These are phyloP conservation scores for Amanita rubescens DNA, from an alignment of 768 basidiomycete species.

Conservation along the genomic window DNA sequence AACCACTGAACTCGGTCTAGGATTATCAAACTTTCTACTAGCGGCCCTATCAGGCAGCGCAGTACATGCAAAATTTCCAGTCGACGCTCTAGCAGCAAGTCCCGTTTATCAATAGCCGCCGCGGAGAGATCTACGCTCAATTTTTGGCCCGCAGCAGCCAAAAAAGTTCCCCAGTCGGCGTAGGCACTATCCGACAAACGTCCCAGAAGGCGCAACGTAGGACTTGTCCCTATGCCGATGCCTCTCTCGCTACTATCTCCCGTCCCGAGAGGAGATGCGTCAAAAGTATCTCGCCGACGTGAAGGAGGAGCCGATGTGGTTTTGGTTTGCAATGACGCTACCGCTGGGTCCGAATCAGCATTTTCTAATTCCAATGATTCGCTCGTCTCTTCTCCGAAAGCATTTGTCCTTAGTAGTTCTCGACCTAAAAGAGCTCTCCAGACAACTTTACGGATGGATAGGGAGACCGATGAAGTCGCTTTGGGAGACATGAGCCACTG, in stretches of 20 bases:
- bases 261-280: neutral
- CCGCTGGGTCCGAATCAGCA: neutral
- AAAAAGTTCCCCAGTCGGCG: slow-evolving; percentile 41
- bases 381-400: neutral
- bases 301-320: slow-evolving; percentile 18
- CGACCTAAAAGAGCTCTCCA: slow-evolving; percentile 58
- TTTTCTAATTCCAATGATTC: neutral
- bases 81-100: slow-evolving; percentile 25
- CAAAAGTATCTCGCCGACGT: slow-evolving; percentile 12
- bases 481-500: slow-evolving; percentile 44
- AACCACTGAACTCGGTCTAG: slow-evolving; percentile 59
- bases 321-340: slow-evolving; percentile 4
- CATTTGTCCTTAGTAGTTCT: slow-evolving; percentile 3
- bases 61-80: slow-evolving; percentile 58
- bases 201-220: slow-evolving; percentile 41
- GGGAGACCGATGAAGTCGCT: slow-evolving; percentile 27
- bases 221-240: slow-evolving; percentile 29
- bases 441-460: slow-evolving; percentile 59
- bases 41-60: slow-evolving; percentile 61
- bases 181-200: slow-evolving; percentile 45
- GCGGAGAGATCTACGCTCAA: slow-evolving; percentile 18
- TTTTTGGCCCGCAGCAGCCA: slow-evolving; percentile 20
- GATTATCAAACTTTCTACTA: slow-evolving; percentile 59
- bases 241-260: neutral
- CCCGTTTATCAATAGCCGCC: slow-evolving; percentile 4